phyloP scores from a whole-genome alignment of 2,329 filamentous ascomycete genomes.

The Pseudogymnoascus destructans region DNA sequence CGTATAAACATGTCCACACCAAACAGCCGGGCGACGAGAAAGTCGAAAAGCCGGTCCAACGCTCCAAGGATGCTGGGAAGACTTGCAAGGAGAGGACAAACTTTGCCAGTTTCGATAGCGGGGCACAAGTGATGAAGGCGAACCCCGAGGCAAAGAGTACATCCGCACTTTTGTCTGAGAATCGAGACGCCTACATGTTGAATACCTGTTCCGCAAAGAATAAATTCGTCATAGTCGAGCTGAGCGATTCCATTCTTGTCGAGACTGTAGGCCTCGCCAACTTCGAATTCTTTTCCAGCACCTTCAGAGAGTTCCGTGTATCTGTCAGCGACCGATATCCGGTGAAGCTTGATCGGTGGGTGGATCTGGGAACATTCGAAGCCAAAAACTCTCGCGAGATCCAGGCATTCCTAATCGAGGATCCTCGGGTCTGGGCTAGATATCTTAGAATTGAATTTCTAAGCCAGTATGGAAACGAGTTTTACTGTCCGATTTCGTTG shows the following conservation, averaged over 20 bases:
- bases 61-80: slow-evolving; percentile 87
- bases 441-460: slow-evolving; percentile 88
- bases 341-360: slow-evolving; percentile 86
- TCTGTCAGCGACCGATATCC: slow-evolving; percentile 93
- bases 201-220: slow-evolving; percentile 76
- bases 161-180: slow-evolving; percentile 82
- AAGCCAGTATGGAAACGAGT: slow-evolving; percentile 90
- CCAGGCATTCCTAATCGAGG: slow-evolving; percentile 86
- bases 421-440: slow-evolving; percentile 89
- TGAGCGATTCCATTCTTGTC: slow-evolving; percentile 67
- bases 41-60: slow-evolving; percentile 26
- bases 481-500: slow-evolving; percentile 85
- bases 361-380: slow-evolving; percentile 74
- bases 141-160: slow-evolving; percentile 77
- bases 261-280: slow-evolving; percentile 97
- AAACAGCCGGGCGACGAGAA: slow-evolving; percentile 9
- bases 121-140: slow-evolving; percentile 83
- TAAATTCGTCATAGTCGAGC: slow-evolving; percentile 88
- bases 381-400: slow-evolving; percentile 87
- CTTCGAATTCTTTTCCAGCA: slow-evolving; percentile 98
- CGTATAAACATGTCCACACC: slow-evolving; percentile 11
- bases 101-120: slow-evolving; percentile 93
- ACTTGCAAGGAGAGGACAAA: slow-evolving; percentile 98
- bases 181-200: slow-evolving; percentile 97
- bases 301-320: slow-evolving; percentile 80